Percentiles rank a stretch among this genome's conserved stretches.
Evolutionary conservation across 495 filamentous ascomycete genomes (phyloP).

Genomic region (Penicillium silybi): DNA sequence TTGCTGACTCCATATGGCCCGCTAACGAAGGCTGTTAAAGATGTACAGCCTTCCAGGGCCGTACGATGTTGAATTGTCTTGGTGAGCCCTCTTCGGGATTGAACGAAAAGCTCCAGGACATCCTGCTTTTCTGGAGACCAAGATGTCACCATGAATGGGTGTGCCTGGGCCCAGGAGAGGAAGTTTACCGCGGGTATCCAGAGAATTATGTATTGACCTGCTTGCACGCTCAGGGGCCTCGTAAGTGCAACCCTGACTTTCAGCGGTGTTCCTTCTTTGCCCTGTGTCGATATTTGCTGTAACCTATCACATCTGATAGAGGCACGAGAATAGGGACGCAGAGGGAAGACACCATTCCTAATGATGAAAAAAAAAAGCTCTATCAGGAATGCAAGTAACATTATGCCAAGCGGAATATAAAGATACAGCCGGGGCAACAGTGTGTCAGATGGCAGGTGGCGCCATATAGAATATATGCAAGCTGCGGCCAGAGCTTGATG

Average conservation of each 20-base stretch:
- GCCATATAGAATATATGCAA: constrained; percentile 19
- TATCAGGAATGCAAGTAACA: constrained; percentile 16
- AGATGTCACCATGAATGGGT: constrained; percentile 39
- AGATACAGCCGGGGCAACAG: constrained; percentile 20
- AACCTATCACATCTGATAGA: too few relatives aligned
- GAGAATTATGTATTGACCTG: constrained; percentile 39
- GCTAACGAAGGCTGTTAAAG: constrained; percentile 22
- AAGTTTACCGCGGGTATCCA: constrained; percentile 32
- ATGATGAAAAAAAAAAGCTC: constrained; percentile 19
- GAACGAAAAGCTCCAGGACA: constrained; percentile 25
- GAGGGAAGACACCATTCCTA: constrained; percentile 25
- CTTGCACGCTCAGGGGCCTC: constrained; percentile 25
- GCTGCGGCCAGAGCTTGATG: constrained; percentile 18
- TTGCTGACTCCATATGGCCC: constrained; percentile 25
- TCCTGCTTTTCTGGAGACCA: constrained; percentile 25
- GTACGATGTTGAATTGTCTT: constrained; percentile 3
- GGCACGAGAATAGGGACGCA: too few relatives aligned
- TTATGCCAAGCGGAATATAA: constrained; percentile 20
- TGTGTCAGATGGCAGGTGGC: constrained; percentile 13
- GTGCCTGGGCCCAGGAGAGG: constrained; percentile 29
- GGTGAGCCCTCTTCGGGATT: constrained; percentile 16
- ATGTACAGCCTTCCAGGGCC: constrained; percentile 4
- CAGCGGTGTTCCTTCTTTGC: too few relatives aligned
- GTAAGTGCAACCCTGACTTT: constrained; percentile 17
- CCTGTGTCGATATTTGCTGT: too few relatives aligned